Base-by-base conservation (phyloP, 2,329 filamentous ascomycete species). In the Neonectria punicea region DNA sequence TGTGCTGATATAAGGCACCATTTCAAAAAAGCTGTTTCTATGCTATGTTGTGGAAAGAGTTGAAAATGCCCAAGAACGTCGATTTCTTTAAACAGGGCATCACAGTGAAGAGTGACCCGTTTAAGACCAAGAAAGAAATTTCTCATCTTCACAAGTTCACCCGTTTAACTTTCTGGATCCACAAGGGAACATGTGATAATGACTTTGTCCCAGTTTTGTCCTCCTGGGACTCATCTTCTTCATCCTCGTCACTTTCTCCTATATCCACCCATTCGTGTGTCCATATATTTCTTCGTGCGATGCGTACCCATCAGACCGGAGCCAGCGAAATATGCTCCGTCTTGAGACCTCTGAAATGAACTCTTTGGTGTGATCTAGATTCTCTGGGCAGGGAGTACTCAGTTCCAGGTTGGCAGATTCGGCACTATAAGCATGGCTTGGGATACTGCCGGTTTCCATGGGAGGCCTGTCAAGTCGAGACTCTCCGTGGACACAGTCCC, bases 341-440 rank as follows among this genome's bases (percentile, higher is more conserved):
- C 41, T 56, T 20, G 41, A 36, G 22, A n/a, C 22, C 16, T 57
- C 54, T 30, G 41, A 57, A n/a, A 57, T 47, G 28, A 43, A 39
- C 25, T 57, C 41, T 20, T 43, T 39, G 9, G 10, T 20, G 5
- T 46, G 41, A 7, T n/a, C 13, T 3, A 55, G 20, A 28, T 18
- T 22, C n/a, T 55, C 20, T 7, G 13, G 14, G 9, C 1, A 55
- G 44, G 22, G 22, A 4, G 22, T 9, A 36, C 4, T 54, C 8
- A 1, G n/a, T 10, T 16, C 30, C 14, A 25, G 6, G 34, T 54
- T 4, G 5, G 6, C 7, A 10, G 30, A 7, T 9, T 18, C n/a
- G 16, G 13, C 30, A 11, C 5, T 46, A 7, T 8, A 14, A 25
- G 20, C 7, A 22, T 22, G 22, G 4, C 20, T 49, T 49, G 25